Evolutionary conservation across 352 stramenopile genomes (phyloP).

Genomic region (Pythium monospermum): DNA sequence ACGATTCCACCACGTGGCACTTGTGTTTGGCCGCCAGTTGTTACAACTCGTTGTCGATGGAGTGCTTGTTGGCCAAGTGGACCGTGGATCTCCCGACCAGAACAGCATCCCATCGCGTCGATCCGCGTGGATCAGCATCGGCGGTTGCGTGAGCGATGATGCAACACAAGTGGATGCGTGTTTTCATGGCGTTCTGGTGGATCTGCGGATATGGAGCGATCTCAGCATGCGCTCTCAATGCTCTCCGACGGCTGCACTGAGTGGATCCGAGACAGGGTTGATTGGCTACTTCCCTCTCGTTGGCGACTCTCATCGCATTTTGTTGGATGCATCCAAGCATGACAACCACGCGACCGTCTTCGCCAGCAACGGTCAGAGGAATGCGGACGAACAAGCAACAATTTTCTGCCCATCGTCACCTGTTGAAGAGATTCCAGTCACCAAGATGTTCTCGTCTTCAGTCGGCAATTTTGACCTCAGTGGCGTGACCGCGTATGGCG

Average conservation of each 20-base stretch:
- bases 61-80: slow-evolving; percentile 28
- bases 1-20: slow-evolving; percentile 55
- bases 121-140: slow-evolving; percentile 39
- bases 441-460: slow-evolving; percentile 14
- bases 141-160: slow-evolving; percentile 38
- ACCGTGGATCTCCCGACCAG: slow-evolving; percentile 23
- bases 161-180: slow-evolving; percentile 23
- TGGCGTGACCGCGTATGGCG: slow-evolving; percentile 6
- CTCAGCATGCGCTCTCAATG: slow-evolving; percentile 5
- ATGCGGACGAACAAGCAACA: too few relatives aligned
- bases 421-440: slow-evolving; percentile 12
- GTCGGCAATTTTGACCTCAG: slow-evolving; percentile 21
- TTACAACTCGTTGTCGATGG: slow-evolving; percentile 46
- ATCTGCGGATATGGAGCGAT: slow-evolving; percentile 59
- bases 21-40: slow-evolving; percentile 37
- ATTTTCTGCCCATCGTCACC: too few relatives aligned
- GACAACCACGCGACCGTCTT: slow-evolving; percentile 73
- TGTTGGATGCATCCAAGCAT: slow-evolving; percentile 63
- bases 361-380: too few relatives aligned
- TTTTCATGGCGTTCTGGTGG: slow-evolving; percentile 63
- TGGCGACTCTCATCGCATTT: slow-evolving; percentile 46
- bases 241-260: slow-evolving; percentile 20
- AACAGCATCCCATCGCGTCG: slow-evolving; percentile 19
- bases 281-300: slow-evolving; percentile 77
- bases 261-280: slow-evolving; percentile 39